Conservation (phyloP, 352 stramenopile species). For the Peronospora belbahrii region DNA sequence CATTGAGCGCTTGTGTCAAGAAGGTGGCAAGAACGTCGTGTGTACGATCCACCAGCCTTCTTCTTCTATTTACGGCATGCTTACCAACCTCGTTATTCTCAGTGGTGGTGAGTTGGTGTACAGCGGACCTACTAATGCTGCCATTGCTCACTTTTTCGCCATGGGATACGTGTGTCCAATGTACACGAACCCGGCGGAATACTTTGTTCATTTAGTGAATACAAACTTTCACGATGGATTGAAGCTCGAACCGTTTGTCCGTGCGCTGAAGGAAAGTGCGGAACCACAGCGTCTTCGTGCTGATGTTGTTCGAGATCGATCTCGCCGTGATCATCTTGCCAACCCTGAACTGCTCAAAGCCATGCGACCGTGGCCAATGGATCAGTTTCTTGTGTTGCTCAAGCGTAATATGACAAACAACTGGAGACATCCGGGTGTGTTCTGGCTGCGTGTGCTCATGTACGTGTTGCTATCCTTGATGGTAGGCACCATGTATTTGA, state of each 20-base stretch:
- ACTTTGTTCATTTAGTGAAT: constrained; percentile 66
- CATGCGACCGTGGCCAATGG: constrained; percentile 36
- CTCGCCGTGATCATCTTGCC: constrained; percentile 21
- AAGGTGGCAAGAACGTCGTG: constrained; percentile 69
- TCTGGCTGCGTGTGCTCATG: constrained; percentile 80
- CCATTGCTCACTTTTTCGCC: constrained; percentile 48
- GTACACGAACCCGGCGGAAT: constrained; percentile 73
- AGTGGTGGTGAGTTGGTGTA: constrained; percentile 83
- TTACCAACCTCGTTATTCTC: constrained; percentile 64
- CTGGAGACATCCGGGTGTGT: constrained; percentile 62
- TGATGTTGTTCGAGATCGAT: constrained; percentile 34
- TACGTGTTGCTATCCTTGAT: constrained; percentile 70
- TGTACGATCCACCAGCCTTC: constrained; percentile 85
- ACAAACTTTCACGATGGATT: constrained; percentile 47
- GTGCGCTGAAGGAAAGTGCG: constrained; percentile 29
- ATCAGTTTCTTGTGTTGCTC: constrained; percentile 55
- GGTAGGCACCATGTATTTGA: constrained; percentile 74
- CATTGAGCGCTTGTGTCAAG: constrained; percentile 42
- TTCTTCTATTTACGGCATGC: constrained; percentile 63
- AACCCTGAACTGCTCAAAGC: constrained; percentile 41
- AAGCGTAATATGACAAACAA: constrained; percentile 65
- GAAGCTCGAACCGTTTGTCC: constrained; percentile 36
- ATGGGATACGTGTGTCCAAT: constrained; percentile 57
- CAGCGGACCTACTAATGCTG: constrained; percentile 70
- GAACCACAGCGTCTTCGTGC: constrained; percentile 31